Evolutionary conservation across 257 asterid species (phyloP), one percentile per base, ranked within the genome.

Genomic region (Penstemon eatonii): DNA sequence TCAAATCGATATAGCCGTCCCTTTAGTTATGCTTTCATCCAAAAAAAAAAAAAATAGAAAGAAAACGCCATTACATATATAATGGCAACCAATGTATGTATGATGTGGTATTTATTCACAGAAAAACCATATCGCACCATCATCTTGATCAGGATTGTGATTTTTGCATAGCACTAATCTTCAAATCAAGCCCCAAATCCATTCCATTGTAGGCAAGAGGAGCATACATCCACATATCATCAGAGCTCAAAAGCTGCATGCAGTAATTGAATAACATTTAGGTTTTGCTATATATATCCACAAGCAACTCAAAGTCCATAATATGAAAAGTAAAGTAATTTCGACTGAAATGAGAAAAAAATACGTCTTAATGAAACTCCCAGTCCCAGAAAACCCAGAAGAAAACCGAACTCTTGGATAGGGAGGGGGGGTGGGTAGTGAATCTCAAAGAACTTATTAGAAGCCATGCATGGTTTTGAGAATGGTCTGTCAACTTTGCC

Each of bases 171-270:
- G 67, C 43, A 13, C 64, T 38, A 5, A 76, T 80, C 55, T 73
- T 78, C 39, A 82, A 66, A 13, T 83, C 81, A 36, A 85, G 84
- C 10, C 84, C 91, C 0, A 87, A 63, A 75, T 85, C 81, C 92
- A 78, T 84, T 11, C 89, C 95, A 18, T 85, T 87, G 86, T 85
- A 83, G 8, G 91, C 87, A 19, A 87, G 71, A 0, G 95, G 91
- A 68, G 95, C 79, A 52, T 84, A 84, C 91, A 87, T 87, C 91
- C 95, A 87, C 3, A 70, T 40, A 25, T 85, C 89, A 69, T 87
- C 91, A 49, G 89, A 84, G 81, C 91, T 87, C 83, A 87, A 69
- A 5, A 85, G 80, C 95, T 87, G 86, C 75, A 72, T 46, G 45
- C 13, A 54, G 33, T 0, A 25, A 25, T 25, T 25, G 2, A 25